Base-by-base conservation (phyloP, 2,329 filamentous ascomycete genomes). In the Malbranchea zuffiana region DNA sequence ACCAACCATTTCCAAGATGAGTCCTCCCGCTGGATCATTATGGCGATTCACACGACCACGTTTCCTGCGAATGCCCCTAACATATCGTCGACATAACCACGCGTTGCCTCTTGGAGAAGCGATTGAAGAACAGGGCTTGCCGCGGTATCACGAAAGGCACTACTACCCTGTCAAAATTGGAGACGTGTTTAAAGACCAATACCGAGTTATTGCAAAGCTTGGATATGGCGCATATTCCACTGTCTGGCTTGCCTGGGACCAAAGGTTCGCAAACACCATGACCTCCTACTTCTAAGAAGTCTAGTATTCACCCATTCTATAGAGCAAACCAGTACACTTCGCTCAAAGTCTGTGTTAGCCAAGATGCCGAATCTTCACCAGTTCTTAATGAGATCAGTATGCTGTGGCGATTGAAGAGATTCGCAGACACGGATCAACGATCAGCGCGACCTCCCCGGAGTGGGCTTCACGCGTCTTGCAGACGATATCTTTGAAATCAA, bases 221-320 rank as follows among this genome's bases (percentile, higher is more conserved):
- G 50, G 50, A 0, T 51, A 44, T 40, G 50, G 49, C 10, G 46
- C 45, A 3, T 47, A 46, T 26, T 52, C 49, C 1, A 50, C 50
- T 1, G 46, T 50, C 21, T 53, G 49, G 50, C 47, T 48, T 20
- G 43, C 43, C 6, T 41, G 42, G 35, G 46, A 51, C 32, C 35
- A 44, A 16, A 40, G 25, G 37, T 40, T 29, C 19, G n/a, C n/a
- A n/a, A n/a, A n/a, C n/a, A n/a, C n/a, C n/a, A n/a, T n/a, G n/a
- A n/a, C n/a, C n/a, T n/a, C n/a, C n/a, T 31, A 16, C 28, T 12
- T 10, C n/a, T 31, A 16, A 31, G 15, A 12, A 4, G 10, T 10
- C 4, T 16, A 5, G 15, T 16, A 31, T 12, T 13, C 16, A 10
- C 18, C 11, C n/a, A 4, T 10, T 17, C n/a, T 5, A 12, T 15